Conservation (phyloP, 2,329 filamentous ascomycete species). For the Pseudogymnoascus sp. region DNA sequence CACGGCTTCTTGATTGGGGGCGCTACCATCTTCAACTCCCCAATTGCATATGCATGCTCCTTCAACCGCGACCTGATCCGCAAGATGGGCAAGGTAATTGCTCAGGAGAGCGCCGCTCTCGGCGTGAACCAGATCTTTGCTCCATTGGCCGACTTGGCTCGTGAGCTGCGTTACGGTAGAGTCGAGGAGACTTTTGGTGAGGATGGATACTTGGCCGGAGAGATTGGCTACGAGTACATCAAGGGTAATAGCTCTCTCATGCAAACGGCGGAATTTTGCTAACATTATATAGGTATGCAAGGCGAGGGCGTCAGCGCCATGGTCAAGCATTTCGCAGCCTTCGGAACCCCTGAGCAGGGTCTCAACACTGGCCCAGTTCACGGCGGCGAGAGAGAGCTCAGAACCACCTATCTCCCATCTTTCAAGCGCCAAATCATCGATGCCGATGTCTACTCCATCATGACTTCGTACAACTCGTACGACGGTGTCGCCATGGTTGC, state of each 20-base stretch:
- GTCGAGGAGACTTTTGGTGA: slow-evolving; percentile 69
- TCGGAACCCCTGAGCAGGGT: slow-evolving; percentile 60
- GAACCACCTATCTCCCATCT: slow-evolving; percentile 47
- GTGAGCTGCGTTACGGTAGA: slow-evolving; percentile 61
- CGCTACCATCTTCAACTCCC: slow-evolving; percentile 71
- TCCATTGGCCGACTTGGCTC: slow-evolving; percentile 60
- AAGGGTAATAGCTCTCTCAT: slow-evolving; percentile 40
- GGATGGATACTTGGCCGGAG: slow-evolving; percentile 57
- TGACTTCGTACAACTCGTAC: slow-evolving; percentile 68
- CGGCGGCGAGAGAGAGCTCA: slow-evolving; percentile 44
- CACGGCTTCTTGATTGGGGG: slow-evolving; percentile 65
- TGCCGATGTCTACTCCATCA: slow-evolving; percentile 56
- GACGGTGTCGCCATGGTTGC: slow-evolving; percentile 62
- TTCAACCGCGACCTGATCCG: slow-evolving; percentile 57
- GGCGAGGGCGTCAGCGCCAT: slow-evolving; percentile 57
- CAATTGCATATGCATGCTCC: slow-evolving; percentile 62
- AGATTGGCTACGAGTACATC: slow-evolving; percentile 54
- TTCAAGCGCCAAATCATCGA: slow-evolving; percentile 67
- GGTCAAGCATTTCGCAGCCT: slow-evolving; percentile 69
- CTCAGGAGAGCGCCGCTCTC: slow-evolving; percentile 54
- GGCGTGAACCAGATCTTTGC: slow-evolving; percentile 68
- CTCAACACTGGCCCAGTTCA: slow-evolving; percentile 55
- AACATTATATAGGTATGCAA: slow-evolving; percentile 49
- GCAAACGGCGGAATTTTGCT: not conserved
- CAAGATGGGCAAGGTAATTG: slow-evolving; percentile 59